Percentiles rank a stretch among this genome's conserved stretches.
phyloP scores from a whole-genome alignment of 805 yeast genomes.

The Spathaspora sp. region DNA sequence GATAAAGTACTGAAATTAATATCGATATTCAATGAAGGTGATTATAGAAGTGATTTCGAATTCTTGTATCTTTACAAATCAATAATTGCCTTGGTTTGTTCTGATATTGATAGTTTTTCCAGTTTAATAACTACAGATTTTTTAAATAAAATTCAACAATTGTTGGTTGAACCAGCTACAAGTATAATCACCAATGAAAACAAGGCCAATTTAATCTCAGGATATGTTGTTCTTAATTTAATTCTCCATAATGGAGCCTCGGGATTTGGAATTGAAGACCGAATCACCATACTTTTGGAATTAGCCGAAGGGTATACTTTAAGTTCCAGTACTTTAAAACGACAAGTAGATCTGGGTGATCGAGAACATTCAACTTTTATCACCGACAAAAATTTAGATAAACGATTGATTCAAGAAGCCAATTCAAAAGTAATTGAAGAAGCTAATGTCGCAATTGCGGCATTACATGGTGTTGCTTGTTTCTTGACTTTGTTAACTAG shows the following conservation, averaged over 20 bases:
- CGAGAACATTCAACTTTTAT: conserved; percentile 39
- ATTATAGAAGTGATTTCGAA: conserved; percentile 38
- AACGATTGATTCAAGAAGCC: conserved; percentile 31
- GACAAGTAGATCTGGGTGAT: conserved; percentile 37
- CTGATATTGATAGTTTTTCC: conserved; percentile 51
- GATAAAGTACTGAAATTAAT: conserved; percentile 31
- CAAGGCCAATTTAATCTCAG: conserved; percentile 35
- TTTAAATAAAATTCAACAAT: conserved; percentile 18
- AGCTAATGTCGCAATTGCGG: conserved; percentile 36
- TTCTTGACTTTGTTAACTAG: conserved; percentile 41
- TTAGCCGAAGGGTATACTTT: conserved; percentile 36
- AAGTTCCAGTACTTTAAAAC: conserved; percentile 26
- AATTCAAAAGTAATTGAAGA: conserved; percentile 27
- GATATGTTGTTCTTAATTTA: conserved; percentile 36
- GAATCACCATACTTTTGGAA: conserved; percentile 40
- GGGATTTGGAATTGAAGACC: conserved; percentile 47
- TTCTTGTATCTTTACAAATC: conserved; percentile 39
- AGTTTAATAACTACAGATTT: conserved; percentile 30
- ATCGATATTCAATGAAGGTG: conserved; percentile 26
- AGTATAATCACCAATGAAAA: conserved; percentile 32
- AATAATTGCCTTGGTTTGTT: conserved; percentile 38
- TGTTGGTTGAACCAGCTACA: conserved; percentile 33
- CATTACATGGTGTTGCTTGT: conserved; percentile 45
- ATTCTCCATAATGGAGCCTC: conserved; percentile 47
- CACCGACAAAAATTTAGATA: conserved; percentile 32